Conservation (phyloP, 495 filamentous ascomycete genomes). For the Lepidopterella palustris region DNA sequence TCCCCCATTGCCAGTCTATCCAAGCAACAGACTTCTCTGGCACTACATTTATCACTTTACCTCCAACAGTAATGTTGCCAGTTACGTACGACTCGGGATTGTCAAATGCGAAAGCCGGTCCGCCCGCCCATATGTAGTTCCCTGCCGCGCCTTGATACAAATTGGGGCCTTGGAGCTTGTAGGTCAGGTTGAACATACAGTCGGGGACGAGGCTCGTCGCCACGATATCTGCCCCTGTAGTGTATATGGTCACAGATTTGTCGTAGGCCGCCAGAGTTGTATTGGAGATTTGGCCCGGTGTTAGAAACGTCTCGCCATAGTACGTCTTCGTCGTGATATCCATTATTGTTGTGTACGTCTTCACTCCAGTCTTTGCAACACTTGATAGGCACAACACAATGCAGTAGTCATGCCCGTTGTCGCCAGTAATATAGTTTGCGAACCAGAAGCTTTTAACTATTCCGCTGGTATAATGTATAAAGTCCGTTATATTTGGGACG, state of each 20-base stretch:
- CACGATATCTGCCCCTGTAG: background rate
- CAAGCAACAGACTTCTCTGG: background rate
- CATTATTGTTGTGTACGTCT: background rate
- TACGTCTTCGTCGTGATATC: constrained; percentile 1
- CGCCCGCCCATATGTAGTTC: background rate
- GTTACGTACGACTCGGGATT: background rate
- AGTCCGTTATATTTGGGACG: background rate
- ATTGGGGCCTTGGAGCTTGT: background rate
- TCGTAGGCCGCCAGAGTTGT: background rate
- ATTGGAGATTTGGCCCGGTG: background rate
- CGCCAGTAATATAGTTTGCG: background rate
- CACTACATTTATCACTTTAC: background rate
- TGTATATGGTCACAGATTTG: background rate
- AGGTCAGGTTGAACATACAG: background rate
- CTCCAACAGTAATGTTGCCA: background rate
- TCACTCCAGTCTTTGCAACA: background rate
- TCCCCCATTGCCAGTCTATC: background rate
- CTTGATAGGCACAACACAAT: background rate
- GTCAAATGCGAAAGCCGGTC: background rate
- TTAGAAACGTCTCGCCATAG: background rate
- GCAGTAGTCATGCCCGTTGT: background rate
- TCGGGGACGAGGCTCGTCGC: background rate
- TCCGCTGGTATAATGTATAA: background rate
- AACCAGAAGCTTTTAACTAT: background rate
- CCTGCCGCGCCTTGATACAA: background rate